A percentile compares a stretch with the other conserved stretches of the same genome.
These are phyloP conservation scores for Seiridium cupressi DNA, from an alignment of 2,329 filamentous ascomycete species.

Conservation along the genomic window DNA sequence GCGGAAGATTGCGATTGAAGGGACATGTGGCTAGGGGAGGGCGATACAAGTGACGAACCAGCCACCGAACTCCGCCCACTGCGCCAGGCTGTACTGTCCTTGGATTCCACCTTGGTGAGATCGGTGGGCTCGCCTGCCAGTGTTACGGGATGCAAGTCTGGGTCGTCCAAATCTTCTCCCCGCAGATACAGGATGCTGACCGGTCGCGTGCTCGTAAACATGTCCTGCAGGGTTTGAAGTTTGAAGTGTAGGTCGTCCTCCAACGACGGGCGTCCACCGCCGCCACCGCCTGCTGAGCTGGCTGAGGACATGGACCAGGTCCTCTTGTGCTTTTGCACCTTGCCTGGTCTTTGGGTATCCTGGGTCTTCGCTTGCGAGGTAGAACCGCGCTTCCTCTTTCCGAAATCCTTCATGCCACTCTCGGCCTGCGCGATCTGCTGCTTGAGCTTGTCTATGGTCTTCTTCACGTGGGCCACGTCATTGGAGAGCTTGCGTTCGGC, in stretches of 20 bases:
- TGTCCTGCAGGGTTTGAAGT: slow-evolving; percentile 75
- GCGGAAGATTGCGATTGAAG: slow-evolving; percentile 55
- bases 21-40: slow-evolving; percentile 64
- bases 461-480: slow-evolving; percentile 91
- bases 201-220: slow-evolving; percentile 82
- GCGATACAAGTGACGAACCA: slow-evolving; percentile 62
- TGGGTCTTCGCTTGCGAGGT: slow-evolving; percentile 41
- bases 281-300: slow-evolving; percentile 54
- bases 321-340: slow-evolving; percentile 84
- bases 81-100: slow-evolving; percentile 50
- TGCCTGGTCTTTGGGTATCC: slow-evolving; percentile 65
- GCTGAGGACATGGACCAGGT: slow-evolving; percentile 93
- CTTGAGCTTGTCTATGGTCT: slow-evolving; percentile 93
- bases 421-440: slow-evolving; percentile 84
- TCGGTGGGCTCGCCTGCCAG: slow-evolving; percentile 67
- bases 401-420: slow-evolving; percentile 64
- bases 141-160: slow-evolving; percentile 73
- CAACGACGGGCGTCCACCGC: slow-evolving; percentile 50
- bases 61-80: slow-evolving; percentile 58
- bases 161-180: slow-evolving; percentile 76
- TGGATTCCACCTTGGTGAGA: slow-evolving; percentile 50
- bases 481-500: slow-evolving; percentile 94
- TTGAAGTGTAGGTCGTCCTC: slow-evolving; percentile 80
- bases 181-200: slow-evolving; percentile 76
- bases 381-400: slow-evolving; percentile 60